Evolutionary conservation across 2,329 filamentous ascomycete species (phyloP), one percentile per base, ranked within the genome.

Genomic region (Kalmusia sp.): DNA sequence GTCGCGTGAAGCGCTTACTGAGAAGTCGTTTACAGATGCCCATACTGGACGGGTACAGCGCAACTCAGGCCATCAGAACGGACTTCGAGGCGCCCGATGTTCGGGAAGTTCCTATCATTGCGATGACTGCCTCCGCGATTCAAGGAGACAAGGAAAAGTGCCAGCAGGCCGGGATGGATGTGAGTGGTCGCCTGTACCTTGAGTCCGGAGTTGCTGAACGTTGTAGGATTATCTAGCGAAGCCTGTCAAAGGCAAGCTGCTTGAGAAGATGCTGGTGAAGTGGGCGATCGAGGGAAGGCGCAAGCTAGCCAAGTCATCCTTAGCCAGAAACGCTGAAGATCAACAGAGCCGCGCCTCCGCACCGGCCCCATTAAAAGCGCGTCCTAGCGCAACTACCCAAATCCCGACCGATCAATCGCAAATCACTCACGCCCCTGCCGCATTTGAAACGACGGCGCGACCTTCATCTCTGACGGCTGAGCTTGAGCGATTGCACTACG

Each of bases 61-160:
- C 39, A 7, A 34, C 30, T 9, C 6, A 91, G 61, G 80, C 89
- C 8, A 81, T 93, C 39, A 82, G 89, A 14, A 87, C 89, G 50
- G 85, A 90, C 59, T 92, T 89, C 73, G 86, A 82, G 2, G 81
- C 83, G 47, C 78, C 85, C 2, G 72, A 74, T 15, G 70, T 84
- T 3, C 79, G 81, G 49, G 79, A 86, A 37, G 86, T 91, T 4
- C 89, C 89, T 0, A 91, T 92, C 45, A 86, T 92, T 31, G 89
- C 89, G n/a, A 91, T 92, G 87, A 92, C 89, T 0, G 90, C 89
- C 4, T 90, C 86, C 3, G 89, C 89, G 0, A 91, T 92, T 34
- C 87, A 91, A 67, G 89, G 89, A 4, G 89, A 92, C 64, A 80
- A 83, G 43, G 89, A 92, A 68, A 91, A 91, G 67, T 92, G 89